These are phyloP conservation scores for Ampelomyces quisqualis DNA, from an alignment of 2,329 filamentous ascomycete species.

Conservation along the genomic window DNA sequence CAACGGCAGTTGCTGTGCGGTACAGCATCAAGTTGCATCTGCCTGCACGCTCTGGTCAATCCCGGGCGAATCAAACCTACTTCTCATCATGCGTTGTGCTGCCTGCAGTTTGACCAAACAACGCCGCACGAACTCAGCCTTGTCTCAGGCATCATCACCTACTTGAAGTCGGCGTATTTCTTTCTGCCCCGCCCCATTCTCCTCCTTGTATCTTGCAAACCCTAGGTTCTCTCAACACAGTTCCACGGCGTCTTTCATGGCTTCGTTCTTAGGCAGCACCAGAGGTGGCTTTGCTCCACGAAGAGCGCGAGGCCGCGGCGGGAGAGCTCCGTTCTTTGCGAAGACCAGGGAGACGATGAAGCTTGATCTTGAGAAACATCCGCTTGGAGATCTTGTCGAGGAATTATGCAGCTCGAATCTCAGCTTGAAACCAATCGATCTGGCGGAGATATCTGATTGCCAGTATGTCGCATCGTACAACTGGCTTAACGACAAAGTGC, in stretches of 20 bases:
- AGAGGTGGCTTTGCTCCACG: constrained; percentile 30
- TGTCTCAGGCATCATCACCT: constrained; percentile 7
- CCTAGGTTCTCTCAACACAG: too few species aligned
- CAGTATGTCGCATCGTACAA: constrained; percentile 56
- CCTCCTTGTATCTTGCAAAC: not conserved
- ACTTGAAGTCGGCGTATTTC: too few species aligned
- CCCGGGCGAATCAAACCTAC: constrained; percentile 16
- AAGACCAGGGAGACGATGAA: constrained; percentile 13
- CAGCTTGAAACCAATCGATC: not conserved
- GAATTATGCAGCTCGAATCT: constrained; percentile 19
- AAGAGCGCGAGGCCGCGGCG: constrained; percentile 21
- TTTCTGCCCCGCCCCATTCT: too few species aligned
- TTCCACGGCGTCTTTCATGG: constrained; percentile 8
- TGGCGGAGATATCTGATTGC: constrained; percentile 40
- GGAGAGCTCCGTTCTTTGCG: constrained; percentile 9
- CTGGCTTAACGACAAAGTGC: constrained; percentile 46
- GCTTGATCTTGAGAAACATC: constrained; percentile 30
- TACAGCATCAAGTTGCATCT: constrained; percentile 10
- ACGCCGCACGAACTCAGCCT: constrained; percentile 30
- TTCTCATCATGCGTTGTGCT: constrained; percentile 16
- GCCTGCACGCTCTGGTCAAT: constrained; percentile 19
- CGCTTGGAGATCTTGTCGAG: constrained; percentile 33
- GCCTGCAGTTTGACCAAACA: constrained; percentile 20
- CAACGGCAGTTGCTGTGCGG: constrained; percentile 12
- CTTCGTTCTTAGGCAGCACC: too few species aligned